These are phyloP conservation scores for Aeminium ludgeri DNA, from an alignment of 495 filamentous ascomycete genomes.

Conservation along the genomic window DNA sequence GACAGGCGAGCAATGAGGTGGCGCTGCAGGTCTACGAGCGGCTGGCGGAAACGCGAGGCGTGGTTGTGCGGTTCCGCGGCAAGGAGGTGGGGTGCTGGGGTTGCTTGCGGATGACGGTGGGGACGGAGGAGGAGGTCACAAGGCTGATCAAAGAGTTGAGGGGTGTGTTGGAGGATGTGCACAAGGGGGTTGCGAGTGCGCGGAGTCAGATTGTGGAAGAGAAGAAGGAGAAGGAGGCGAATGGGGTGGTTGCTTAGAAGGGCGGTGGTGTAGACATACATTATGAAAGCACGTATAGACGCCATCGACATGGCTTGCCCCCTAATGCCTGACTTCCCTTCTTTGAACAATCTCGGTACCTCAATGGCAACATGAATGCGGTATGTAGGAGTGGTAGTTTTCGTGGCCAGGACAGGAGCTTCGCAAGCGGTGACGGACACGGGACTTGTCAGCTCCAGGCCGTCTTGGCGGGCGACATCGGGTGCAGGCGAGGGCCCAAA, in stretches of 20 bases:
- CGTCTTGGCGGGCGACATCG: too few relatives aligned
- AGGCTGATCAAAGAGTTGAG: slow-evolving; percentile 54
- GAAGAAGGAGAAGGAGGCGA: slow-evolving; percentile 22
- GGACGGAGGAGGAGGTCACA: slow-evolving; percentile 71
- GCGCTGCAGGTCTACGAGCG: slow-evolving; percentile 67
- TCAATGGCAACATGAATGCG: too few relatives aligned
- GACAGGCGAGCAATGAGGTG: slow-evolving; percentile 56
- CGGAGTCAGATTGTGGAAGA: slow-evolving; percentile 16
- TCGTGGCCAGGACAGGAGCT: too few relatives aligned
- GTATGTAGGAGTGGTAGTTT: too few relatives aligned
- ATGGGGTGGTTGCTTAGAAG: slow-evolving; percentile 20
- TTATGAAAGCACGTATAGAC: too few relatives aligned
- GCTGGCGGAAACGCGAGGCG: slow-evolving; percentile 71
- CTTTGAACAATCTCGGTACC: too few relatives aligned
- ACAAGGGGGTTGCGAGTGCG: slow-evolving; percentile 16
- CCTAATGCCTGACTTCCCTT: too few relatives aligned
- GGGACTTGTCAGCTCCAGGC: too few relatives aligned
- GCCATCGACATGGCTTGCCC: too few relatives aligned
- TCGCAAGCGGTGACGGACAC: too few relatives aligned
- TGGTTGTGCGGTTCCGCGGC: slow-evolving; percentile 85
- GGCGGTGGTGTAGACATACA: too few relatives aligned
- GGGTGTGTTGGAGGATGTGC: slow-evolving; percentile 40
- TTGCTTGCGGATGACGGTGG: slow-evolving; percentile 81
- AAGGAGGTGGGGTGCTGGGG: slow-evolving; percentile 81
- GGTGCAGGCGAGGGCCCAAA: too few relatives aligned